These are phyloP conservation scores for Neurospora sp. DNA, from an alignment of 495 filamentous ascomycete genomes.

Conservation along the genomic window DNA sequence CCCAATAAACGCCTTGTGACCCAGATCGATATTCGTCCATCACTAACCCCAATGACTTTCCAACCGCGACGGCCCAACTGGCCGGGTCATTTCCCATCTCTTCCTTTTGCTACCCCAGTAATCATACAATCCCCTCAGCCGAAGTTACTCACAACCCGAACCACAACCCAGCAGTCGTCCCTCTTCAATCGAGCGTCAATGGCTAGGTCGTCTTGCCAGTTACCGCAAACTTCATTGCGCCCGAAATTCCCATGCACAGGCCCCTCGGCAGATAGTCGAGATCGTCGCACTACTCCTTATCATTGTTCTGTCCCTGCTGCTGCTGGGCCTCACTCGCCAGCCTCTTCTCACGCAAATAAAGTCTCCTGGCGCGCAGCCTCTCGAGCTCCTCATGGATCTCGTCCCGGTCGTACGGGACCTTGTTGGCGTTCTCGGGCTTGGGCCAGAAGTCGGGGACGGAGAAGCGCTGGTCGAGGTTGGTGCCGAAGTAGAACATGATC, in stretches of 20 bases:
- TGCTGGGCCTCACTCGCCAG: conserved; percentile 44
- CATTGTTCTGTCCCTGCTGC: conserved; percentile 25
- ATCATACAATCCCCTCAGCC: background rate
- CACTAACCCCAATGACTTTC: background rate
- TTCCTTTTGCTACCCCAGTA: background rate
- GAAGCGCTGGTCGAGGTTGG: conserved; percentile 91
- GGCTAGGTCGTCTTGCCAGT: no score
- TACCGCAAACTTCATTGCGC: background rate
- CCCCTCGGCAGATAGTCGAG: no score
- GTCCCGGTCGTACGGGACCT: conserved; percentile 77
- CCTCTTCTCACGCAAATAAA: conserved; percentile 49
- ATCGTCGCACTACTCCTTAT: conserved; percentile 10
- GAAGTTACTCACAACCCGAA: no score
- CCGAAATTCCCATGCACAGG: no score
- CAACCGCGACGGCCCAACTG: background rate
- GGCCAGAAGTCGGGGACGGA: conserved; percentile 89
- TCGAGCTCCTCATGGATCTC: conserved; percentile 74
- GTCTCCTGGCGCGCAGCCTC: conserved; percentile 51
- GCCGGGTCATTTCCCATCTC: background rate
- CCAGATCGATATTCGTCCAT: background rate
- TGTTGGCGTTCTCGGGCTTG: conserved; percentile 71
- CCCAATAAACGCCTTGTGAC: background rate
- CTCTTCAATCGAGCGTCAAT: no score
- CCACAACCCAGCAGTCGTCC: no score
- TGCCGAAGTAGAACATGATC: conserved; percentile 99